Evolutionary conservation across 2,329 filamentous ascomycete genomes (phyloP).

Genomic region (Apiospora hydei): DNA sequence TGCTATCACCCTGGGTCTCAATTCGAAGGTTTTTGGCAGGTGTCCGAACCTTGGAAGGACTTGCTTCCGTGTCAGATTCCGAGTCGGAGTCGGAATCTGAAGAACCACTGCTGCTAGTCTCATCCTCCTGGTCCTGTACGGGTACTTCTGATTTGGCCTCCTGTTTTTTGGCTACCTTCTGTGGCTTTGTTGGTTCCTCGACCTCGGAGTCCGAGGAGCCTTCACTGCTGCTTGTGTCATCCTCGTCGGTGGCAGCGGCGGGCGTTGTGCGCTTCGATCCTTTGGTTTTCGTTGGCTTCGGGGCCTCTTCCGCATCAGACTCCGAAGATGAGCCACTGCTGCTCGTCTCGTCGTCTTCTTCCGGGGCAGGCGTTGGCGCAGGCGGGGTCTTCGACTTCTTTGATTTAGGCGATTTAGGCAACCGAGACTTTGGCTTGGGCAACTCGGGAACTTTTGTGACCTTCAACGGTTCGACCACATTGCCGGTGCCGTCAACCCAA

Average conservation of each 20-base stretch:
- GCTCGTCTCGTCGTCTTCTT: slow-evolving; percentile 39
- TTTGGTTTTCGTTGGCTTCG: not conserved
- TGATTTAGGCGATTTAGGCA: slow-evolving; percentile 20
- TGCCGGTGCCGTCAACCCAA: slow-evolving; percentile 84
- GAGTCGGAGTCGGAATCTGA: slow-evolving; percentile 36
- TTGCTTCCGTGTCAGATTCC: slow-evolving; percentile 32
- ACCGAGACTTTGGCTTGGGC: slow-evolving; percentile 34
- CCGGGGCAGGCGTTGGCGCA: slow-evolving; percentile 31
- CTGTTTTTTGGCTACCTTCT: not conserved
- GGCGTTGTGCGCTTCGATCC: not conserved
- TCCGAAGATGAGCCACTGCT: slow-evolving; percentile 45
- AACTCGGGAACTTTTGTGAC: slow-evolving; percentile 43
- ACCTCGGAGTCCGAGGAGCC: slow-evolving; percentile 40
- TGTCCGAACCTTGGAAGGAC: not conserved
- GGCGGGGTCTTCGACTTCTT: slow-evolving; percentile 27
- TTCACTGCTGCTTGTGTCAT: slow-evolving; percentile 47
- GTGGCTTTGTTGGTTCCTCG: slow-evolving; percentile 17
- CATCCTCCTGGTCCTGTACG: slow-evolving; percentile 5
- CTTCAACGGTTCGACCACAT: slow-evolving; percentile 71
- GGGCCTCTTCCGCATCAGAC: slow-evolving; percentile 36
- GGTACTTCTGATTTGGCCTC: not conserved
- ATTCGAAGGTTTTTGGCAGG: slow-evolving; percentile 34
- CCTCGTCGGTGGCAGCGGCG: slow-evolving; percentile 22
- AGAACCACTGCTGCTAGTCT: slow-evolving; percentile 47
- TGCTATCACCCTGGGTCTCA: slow-evolving; percentile 30